phyloP scores from a whole-genome alignment of 306 rosid species.

The Leucaena leucocephala region DNA sequence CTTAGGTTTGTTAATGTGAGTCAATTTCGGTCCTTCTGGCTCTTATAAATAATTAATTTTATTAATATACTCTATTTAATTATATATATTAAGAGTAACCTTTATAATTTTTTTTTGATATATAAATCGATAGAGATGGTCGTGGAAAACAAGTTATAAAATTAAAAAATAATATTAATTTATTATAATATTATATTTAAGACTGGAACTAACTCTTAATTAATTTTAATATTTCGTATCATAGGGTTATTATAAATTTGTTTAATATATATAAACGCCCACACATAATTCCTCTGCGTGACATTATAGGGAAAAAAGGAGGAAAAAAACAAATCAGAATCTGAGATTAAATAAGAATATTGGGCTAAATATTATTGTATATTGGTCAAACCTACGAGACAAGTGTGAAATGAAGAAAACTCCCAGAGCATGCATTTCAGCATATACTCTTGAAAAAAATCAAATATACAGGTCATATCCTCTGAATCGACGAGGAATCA shows the following conservation, averaged over 20 bases:
- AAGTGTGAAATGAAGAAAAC: neutral
- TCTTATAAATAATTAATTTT: too few relatives aligned
- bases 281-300: neutral
- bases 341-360: neutral
- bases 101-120: too few relatives aligned
- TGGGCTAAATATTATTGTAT: neutral
- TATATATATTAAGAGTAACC: too few relatives aligned
- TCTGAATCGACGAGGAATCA: slow-evolving; percentile 21
- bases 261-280: neutral
- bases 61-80: too few relatives aligned
- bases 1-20: too few relatives aligned
- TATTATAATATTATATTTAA: too few relatives aligned
- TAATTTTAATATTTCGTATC: too few relatives aligned
- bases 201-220: too few relatives aligned
- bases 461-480: neutral
- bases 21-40: too few relatives aligned
- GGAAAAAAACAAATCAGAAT: neutral
- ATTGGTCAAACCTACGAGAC: slow-evolving; percentile 1
- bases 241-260: neutral
- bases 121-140: too few relatives aligned
- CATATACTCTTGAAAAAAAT: slow-evolving; percentile 30
- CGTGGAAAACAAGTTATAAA: too few relatives aligned
- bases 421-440: slow-evolving; percentile 26
- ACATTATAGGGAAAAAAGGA: neutral
- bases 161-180: too few relatives aligned